These are phyloP conservation scores for Xylaria sp. DNA, from an alignment of 2,329 filamentous ascomycete species.

Conservation along the genomic window DNA sequence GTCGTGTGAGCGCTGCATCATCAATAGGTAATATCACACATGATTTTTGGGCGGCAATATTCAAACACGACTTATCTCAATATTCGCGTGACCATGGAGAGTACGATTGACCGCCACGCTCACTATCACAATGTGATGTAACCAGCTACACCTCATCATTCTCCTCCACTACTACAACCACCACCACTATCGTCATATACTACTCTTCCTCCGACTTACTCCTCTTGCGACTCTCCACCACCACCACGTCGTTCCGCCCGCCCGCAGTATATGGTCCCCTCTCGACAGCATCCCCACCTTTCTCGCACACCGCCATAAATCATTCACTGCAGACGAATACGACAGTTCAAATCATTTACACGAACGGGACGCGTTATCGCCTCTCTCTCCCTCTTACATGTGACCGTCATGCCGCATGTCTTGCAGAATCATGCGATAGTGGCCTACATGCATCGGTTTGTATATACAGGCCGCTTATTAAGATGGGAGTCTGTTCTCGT, in stretches of 20 bases:
- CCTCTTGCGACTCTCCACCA: slow-evolving; percentile 2
- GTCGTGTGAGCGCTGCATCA: background rate
- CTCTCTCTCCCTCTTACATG: background rate
- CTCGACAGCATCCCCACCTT: slow-evolving; percentile 27
- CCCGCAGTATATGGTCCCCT: slow-evolving; percentile 18
- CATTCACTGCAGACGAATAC: slow-evolving; percentile 13
- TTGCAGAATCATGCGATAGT: slow-evolving; percentile 12
- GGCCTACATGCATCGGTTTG: slow-evolving; percentile 1
- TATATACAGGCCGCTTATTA: slow-evolving; percentile 1
- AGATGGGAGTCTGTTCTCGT: slow-evolving; percentile 12
- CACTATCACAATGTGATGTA: slow-evolving; percentile 27
- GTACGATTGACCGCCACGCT: slow-evolving; percentile 26
- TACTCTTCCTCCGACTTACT: background rate
- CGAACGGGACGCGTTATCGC: background rate
- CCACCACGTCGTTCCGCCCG: slow-evolving; percentile 21
- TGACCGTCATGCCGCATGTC: background rate
- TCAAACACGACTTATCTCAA: no score
- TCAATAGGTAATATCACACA: background rate
- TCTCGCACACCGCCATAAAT: slow-evolving; percentile 30
- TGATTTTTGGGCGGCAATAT: no score
- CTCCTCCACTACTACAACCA: slow-evolving; percentile 6
- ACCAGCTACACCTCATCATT: slow-evolving; percentile 17
- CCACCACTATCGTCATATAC: background rate
- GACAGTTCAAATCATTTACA: slow-evolving; percentile 19
- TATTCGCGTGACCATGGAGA: background rate